phyloP scores from a whole-genome alignment of 495 filamentous ascomycete genomes.

The Daldinia vernicosa region DNA sequence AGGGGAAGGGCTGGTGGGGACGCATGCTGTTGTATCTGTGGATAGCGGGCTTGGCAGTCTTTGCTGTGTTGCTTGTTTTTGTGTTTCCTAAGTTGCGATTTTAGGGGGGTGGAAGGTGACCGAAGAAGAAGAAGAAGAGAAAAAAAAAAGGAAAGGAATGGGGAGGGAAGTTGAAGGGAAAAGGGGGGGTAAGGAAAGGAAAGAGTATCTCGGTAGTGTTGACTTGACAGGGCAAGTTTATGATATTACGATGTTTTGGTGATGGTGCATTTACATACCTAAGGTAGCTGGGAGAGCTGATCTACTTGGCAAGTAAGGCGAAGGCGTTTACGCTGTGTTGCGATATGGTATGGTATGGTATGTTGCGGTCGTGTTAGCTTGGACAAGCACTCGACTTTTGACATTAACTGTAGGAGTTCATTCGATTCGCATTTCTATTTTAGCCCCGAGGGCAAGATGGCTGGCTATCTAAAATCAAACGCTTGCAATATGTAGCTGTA shows the following conservation, averaged over 20 bases:
- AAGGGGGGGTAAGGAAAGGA: too few species aligned
- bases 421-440: not conserved
- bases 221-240: not conserved
- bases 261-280: not conserved
- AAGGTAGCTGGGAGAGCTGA: not conserved
- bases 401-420: not conserved
- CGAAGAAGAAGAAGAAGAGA: not conserved
- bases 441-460: not conserved
- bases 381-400: not conserved
- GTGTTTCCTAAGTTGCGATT: constrained; percentile 87
- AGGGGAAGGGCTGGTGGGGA: constrained; percentile 89
- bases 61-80: constrained; percentile 78
- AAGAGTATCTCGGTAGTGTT: not conserved
- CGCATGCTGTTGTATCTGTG: constrained; percentile 83
- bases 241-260: not conserved
- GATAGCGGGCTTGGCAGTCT: constrained; percentile 80
- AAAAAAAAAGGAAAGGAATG: too few species aligned
- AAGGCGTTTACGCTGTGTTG: not conserved
- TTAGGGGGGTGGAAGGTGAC: constrained; percentile 44
- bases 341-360: not conserved
- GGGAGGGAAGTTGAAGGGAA: too few species aligned
- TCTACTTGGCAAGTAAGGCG: not conserved
- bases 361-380: not conserved
- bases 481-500: not conserved
- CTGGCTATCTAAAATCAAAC: not conserved